Evolutionary conservation across 345 rosid genomes (phyloP).

Genomic region (Carallia brachiata): DNA sequence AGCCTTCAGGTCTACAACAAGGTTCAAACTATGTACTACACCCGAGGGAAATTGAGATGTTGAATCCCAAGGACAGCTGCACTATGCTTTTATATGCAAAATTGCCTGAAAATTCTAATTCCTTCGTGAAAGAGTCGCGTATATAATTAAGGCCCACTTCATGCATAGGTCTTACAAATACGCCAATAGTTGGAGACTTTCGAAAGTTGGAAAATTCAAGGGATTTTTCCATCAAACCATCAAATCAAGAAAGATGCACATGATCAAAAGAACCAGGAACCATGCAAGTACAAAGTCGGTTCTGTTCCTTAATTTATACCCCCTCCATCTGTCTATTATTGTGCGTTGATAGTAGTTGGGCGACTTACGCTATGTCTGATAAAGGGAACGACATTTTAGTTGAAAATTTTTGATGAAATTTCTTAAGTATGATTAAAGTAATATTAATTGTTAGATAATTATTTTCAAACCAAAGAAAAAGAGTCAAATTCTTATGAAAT

Average conservation of each 20-base stretch:
- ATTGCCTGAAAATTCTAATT: constrained; percentile 9
- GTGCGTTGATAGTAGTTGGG: not conserved
- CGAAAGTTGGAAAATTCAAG: constrained; percentile 37
- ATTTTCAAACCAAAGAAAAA: too few species aligned
- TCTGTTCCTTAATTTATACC: constrained; percentile 23
- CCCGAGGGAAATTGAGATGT: not conserved
- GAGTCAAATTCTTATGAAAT: too few species aligned
- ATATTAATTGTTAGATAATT: too few species aligned
- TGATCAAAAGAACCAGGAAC: not conserved
- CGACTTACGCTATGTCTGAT: not conserved
- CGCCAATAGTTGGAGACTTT: constrained; percentile 20
- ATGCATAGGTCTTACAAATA: not conserved
- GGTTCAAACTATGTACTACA: not conserved
- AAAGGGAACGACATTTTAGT: not conserved
- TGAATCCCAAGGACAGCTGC: not conserved
- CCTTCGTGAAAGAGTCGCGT: too few species aligned
- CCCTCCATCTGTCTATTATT: constrained; percentile 12
- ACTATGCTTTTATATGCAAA: constrained; percentile 28
- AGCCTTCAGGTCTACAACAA: not conserved
- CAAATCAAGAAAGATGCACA: constrained; percentile 13
- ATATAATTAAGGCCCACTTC: too few species aligned
- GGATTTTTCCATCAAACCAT: constrained; percentile 21
- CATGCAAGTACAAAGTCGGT: constrained; percentile 26
- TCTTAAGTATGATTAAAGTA: too few species aligned
- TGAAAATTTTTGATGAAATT: too few species aligned